Evolutionary conservation across 257 asterid genomes (phyloP), one percentile per base, ranked within the genome.

Genomic region (Primulina eburnea): DNA sequence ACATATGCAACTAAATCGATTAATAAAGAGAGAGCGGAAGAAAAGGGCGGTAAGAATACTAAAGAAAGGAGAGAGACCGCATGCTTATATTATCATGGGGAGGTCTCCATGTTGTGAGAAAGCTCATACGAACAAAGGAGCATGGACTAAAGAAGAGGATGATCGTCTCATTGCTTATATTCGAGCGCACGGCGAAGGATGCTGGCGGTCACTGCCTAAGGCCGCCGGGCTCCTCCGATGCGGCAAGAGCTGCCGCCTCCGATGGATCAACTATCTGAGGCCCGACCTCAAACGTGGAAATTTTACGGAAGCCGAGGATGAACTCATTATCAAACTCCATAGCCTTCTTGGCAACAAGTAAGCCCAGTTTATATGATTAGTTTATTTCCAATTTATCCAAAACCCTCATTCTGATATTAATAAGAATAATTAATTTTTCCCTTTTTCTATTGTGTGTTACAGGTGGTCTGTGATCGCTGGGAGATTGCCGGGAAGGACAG

Each of bases 41-140:
- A 43, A 43, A 38, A 43, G 17, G 53, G 53, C 53, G 53, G 53
- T 43, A 43, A 43, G n/a, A 43, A 4, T 43, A 12, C 1, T 43
- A 50, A 47, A 47, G 7, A 16, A 47, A 47, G 56, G 56, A 50
- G 57, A 17, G 57, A 50, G 4, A 28, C 30, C 0, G 30, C 30
- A 2, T 32, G 20, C 7, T 47, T 50, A 50, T 38, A 92, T 28
- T 28, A 28, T 28, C 30, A 28, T 92, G 98, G 98, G 98, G 53
- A 84, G 98, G 75, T 92, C 98, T 43, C 98, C 98, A 14, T 92
- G 98, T 75, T 92, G 98, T 76, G 98, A 92, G 78, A 92, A 92
- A 74, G 98, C 97, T 43, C 98, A 92, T 77, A 92, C 98, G 0
- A 92, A 92, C 83, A 92, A 92, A 81, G 98, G 98, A 8, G 98